Percentiles rank a stretch among this genome's conserved stretches.
Evolutionary conservation across 176 grass and related monocot genomes (phyloP).

Genomic region (Aegilops sharonensis): DNA sequence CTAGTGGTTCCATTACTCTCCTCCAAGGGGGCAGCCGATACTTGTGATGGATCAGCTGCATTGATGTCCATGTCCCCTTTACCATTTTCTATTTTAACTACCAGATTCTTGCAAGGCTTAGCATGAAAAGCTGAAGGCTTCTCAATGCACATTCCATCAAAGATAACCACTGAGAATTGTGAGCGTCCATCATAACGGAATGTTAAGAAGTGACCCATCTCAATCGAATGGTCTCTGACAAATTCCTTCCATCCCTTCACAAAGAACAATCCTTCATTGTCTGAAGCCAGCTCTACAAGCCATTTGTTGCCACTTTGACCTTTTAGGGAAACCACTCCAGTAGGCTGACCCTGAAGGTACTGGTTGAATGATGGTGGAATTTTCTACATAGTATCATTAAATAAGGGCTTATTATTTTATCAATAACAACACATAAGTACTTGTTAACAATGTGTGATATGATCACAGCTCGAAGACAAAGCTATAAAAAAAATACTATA

Average conservation of each 20-base stretch:
- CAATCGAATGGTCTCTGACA: constrained; percentile 54
- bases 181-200: constrained; percentile 56
- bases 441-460: background rate
- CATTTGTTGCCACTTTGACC: constrained; percentile 61
- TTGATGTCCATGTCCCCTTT: background rate
- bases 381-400: constrained; percentile 51
- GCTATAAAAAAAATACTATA: background rate
- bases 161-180: constrained; percentile 62
- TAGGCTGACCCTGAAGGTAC: constrained; percentile 45
- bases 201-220: constrained; percentile 53
- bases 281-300: constrained; percentile 44
- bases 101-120: background rate
- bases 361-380: constrained; percentile 60
- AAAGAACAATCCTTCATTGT: constrained; percentile 38
- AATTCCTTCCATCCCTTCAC: constrained; percentile 72
- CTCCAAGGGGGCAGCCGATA: background rate
- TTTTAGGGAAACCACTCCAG: constrained; percentile 45
- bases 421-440: background rate
- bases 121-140: constrained; percentile 45
- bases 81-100: constrained; percentile 10
- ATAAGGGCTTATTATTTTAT: constrained; percentile 16
- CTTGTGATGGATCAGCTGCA: constrained; percentile 13
- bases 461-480: background rate
- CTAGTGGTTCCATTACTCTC: background rate
- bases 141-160: constrained; percentile 42